Conservation (phyloP, 495 filamentous ascomycete genomes). For the Jackrogersella multiformis region DNA sequence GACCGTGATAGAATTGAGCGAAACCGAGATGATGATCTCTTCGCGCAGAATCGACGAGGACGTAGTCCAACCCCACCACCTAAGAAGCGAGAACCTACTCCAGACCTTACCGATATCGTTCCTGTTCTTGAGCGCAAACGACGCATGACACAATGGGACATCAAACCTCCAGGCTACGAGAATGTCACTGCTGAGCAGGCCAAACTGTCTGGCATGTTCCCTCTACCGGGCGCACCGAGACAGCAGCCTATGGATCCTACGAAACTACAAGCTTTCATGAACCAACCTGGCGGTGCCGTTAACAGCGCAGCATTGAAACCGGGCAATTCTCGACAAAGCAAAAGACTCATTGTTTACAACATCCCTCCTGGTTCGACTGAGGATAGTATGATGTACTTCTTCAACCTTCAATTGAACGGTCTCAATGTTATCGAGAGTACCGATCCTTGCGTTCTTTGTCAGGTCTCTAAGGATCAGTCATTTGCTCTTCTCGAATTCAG, state of each 20-base stretch:
- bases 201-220: constrained; percentile 99
- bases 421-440: constrained; percentile 85
- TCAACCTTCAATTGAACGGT: constrained; percentile 95
- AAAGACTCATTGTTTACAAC: constrained; percentile 88
- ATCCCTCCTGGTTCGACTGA: constrained; percentile 74
- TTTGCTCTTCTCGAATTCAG: constrained; percentile 95
- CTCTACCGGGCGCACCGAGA: constrained; percentile 91
- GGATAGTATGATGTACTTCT: constrained; percentile 80
- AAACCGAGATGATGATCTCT: constrained; percentile 59
- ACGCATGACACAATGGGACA: constrained; percentile 97
- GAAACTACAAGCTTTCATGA: constrained; percentile 95
- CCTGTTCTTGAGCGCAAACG: constrained; percentile 84
- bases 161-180: constrained; percentile 97
- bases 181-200: constrained; percentile 99
- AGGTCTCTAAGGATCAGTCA: constrained; percentile 76
- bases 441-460: constrained; percentile 87
- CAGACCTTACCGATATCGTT: constrained; percentile 86
- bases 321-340: constrained; percentile 89
- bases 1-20: constrained; percentile 53
- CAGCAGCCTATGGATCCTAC: constrained; percentile 97
- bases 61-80: constrained; percentile 82
- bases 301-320: constrained; percentile 86
- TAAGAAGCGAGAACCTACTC: constrained; percentile 93
- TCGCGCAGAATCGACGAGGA: constrained; percentile 69
- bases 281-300: constrained; percentile 75